A percentile compares a stretch with the other conserved stretches of the same genome.
Conservation (phyloP, 768 basidiomycete genomes). For the Mycena amicta region DNA sequence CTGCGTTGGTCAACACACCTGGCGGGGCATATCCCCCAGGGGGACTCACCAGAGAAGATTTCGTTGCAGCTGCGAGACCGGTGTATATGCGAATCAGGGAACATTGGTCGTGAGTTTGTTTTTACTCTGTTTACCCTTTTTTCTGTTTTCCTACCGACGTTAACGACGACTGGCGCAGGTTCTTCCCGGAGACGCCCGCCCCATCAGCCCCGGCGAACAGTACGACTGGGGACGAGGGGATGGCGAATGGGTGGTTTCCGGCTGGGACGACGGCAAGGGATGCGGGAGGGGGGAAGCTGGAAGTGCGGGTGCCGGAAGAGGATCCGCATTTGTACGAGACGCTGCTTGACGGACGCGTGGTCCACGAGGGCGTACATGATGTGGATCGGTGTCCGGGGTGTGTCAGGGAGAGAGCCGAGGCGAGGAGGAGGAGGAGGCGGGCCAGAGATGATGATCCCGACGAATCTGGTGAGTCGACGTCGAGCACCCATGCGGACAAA, state of each 20-base stretch:
- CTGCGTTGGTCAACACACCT: slow-evolving; percentile 21
- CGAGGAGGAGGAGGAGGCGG: slow-evolving; percentile 7
- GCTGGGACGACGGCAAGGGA: not conserved
- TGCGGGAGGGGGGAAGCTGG: not conserved
- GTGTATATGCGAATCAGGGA: slow-evolving; percentile 50
- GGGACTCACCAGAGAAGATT: slow-evolving; percentile 23
- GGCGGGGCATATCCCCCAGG: slow-evolving; percentile 20
- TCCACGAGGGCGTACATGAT: slow-evolving; percentile 9
- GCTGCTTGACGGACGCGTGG: slow-evolving; percentile 7
- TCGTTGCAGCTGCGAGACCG: slow-evolving; percentile 37
- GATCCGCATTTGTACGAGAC: slow-evolving; percentile 10
- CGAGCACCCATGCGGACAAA: not conserved
- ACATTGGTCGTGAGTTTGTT: slow-evolving; percentile 44
- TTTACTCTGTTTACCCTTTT: slow-evolving; percentile 25
- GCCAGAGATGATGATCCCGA: not conserved
- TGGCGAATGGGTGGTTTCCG: slow-evolving; percentile 47
- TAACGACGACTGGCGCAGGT: not conserved
- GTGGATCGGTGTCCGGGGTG: slow-evolving; percentile 13
- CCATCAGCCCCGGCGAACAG: slow-evolving; percentile 10
- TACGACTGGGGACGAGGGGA: slow-evolving; percentile 34
- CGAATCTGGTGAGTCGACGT: not conserved
- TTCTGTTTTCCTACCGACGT: not conserved
- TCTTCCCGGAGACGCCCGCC: slow-evolving; percentile 3
- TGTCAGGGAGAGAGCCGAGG: not conserved
- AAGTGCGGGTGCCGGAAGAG: slow-evolving; percentile 10